Conservation (phyloP, 2,329 filamentous ascomycete genomes). For the Pleomassaria siparia region DNA sequence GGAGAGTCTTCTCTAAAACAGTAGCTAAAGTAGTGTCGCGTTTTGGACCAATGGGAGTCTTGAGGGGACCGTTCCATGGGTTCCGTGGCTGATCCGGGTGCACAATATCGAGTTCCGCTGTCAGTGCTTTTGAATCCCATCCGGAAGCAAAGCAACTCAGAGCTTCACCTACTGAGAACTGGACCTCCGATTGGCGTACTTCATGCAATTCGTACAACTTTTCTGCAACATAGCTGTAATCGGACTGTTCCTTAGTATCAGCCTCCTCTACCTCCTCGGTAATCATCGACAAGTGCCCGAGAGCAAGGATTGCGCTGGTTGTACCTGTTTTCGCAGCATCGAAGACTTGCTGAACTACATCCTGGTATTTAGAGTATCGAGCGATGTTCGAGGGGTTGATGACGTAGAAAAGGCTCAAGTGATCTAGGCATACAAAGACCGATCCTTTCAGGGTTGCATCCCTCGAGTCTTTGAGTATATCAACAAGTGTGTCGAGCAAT, state of each 20-base stretch:
- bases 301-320: slow-evolving; percentile 76
- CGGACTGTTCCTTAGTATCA: slow-evolving; percentile 28
- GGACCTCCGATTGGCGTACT: slow-evolving; percentile 80
- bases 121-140: slow-evolving; percentile 81
- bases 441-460: slow-evolving; percentile 61
- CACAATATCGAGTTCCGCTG: slow-evolving; percentile 75
- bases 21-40: slow-evolving; percentile 50
- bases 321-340: slow-evolving; percentile 75
- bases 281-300: slow-evolving; percentile 75
- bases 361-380: slow-evolving; percentile 40
- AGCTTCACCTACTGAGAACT: slow-evolving; percentile 89
- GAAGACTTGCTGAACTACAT: slow-evolving; percentile 64
- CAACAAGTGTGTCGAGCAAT: slow-evolving; percentile 50
- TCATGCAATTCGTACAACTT: slow-evolving; percentile 78
- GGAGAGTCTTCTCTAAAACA: slow-evolving; percentile 71
- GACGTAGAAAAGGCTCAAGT: slow-evolving; percentile 62
- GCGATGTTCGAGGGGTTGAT: slow-evolving; percentile 48
- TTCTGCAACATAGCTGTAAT: slow-evolving; percentile 61
- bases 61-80: slow-evolving; percentile 31
- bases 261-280: slow-evolving; percentile 51
- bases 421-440: slow-evolving; percentile 59
- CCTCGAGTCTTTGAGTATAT: slow-evolving; percentile 56
- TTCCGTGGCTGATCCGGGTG: slow-evolving; percentile 43
- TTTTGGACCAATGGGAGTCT: slow-evolving; percentile 34
- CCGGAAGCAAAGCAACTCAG: slow-evolving; percentile 75